These are phyloP conservation scores for Coniochaeta ligniaria DNA, from an alignment of 2,329 filamentous ascomycete species.

Conservation along the genomic window DNA sequence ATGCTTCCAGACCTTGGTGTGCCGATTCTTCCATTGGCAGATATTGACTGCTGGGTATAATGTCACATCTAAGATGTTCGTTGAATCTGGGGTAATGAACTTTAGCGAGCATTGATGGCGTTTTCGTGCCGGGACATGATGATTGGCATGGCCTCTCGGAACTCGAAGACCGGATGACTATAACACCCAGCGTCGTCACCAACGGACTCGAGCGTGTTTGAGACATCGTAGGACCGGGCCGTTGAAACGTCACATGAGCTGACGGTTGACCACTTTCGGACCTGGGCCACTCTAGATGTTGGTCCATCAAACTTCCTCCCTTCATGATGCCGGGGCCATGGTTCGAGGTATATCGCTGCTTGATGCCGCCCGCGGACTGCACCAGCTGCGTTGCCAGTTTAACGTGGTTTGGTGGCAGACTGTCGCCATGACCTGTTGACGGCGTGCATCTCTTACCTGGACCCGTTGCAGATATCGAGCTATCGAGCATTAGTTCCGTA, in stretches of 20 bases:
- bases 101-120: background rate
- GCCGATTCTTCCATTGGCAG: background rate
- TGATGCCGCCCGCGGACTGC: background rate
- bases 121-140: background rate
- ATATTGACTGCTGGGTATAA: background rate
- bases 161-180: background rate
- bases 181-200: background rate
- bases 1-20: background rate
- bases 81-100: background rate
- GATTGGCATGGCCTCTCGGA: background rate
- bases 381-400: background rate
- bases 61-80: background rate
- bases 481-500: no score
- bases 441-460: background rate
- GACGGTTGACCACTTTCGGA: background rate
- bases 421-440: no score
- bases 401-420: no score
- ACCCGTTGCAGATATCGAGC: no score
- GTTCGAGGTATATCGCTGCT: background rate
- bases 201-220: background rate
- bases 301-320: background rate
- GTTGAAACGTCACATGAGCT: background rate
- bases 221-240: background rate
- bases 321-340: background rate
- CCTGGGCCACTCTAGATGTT: background rate